Percentiles rank a stretch among this genome's conserved stretches.
These are phyloP conservation scores for Globisporangium nagaii DNA, from an alignment of 352 stramenopile genomes.

Conservation along the genomic window DNA sequence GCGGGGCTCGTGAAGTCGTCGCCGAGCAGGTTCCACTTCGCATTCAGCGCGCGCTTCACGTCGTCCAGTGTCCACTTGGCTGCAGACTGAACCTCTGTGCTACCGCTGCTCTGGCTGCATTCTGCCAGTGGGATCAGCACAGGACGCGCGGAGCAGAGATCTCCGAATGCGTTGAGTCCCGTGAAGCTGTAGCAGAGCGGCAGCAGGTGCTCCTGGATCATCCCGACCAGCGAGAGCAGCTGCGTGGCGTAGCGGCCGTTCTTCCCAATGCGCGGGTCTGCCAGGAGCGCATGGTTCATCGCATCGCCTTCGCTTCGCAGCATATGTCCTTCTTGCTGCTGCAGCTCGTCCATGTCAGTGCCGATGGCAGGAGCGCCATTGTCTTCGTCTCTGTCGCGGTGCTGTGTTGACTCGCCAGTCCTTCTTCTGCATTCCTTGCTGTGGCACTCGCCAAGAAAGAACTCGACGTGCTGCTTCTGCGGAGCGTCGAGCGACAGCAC, in stretches of 20 bases:
- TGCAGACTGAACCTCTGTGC: neutral
- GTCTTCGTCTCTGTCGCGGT: constrained; percentile 17
- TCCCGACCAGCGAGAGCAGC: constrained; percentile 23
- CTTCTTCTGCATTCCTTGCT: constrained; percentile 12
- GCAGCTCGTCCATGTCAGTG: neutral
- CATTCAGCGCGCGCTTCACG: constrained; percentile 18
- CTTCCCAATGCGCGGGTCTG: constrained; percentile 12
- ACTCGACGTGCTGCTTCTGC: constrained; percentile 6
- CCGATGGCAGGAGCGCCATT: constrained; percentile 9
- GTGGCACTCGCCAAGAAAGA: neutral
- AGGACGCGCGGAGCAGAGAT: constrained; percentile 23
- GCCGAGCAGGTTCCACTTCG: constrained; percentile 21
- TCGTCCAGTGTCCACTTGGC: constrained; percentile 24
- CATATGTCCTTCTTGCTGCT: neutral
- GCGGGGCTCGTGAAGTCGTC: constrained; percentile 25
- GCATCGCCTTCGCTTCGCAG: neutral
- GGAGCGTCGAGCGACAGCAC: constrained; percentile 9
- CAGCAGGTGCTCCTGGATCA: constrained; percentile 15
- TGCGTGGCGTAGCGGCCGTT: constrained; percentile 21
- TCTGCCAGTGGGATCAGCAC: constrained; percentile 18
- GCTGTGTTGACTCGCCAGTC: no score
- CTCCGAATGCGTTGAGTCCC: constrained; percentile 24
- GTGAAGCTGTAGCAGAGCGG: constrained; percentile 23
- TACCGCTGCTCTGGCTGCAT: constrained; percentile 3
- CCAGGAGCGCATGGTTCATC: constrained; percentile 22